Conservation (phyloP, 176 grass and related monocot genomes). For the Hyparrhenia diplandra region DNA sequence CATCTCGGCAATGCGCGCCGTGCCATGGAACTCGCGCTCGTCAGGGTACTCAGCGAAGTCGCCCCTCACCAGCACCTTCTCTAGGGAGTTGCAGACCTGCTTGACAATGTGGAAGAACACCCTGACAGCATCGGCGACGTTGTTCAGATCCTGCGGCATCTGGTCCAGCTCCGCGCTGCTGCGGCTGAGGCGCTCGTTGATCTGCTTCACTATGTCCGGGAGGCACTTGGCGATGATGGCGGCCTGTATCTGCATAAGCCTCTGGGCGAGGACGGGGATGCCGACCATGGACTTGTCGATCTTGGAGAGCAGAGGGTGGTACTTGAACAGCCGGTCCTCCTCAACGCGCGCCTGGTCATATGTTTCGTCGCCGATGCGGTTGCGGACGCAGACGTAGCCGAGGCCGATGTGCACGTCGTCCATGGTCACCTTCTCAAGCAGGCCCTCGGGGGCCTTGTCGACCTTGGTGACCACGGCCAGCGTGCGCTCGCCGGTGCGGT, state of each 20-base stretch:
- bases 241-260: conserved; percentile 32
- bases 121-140: background rate
- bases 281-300: conserved; percentile 54
- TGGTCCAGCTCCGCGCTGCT: conserved; percentile 28
- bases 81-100: background rate
- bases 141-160: conserved; percentile 30
- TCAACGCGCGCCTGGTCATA: conserved; percentile 33
- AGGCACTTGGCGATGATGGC: conserved; percentile 41
- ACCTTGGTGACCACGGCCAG: conserved; percentile 63
- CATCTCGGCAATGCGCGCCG: conserved; percentile 38
- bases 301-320: conserved; percentile 15
- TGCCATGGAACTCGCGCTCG: conserved; percentile 9
- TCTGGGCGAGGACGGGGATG: conserved; percentile 33
- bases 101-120: conserved; percentile 3
- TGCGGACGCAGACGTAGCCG: conserved; percentile 67
- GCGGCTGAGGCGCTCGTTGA: conserved; percentile 48
- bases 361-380: conserved; percentile 47
- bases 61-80: conserved; percentile 33
- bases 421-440: conserved; percentile 65
- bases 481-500: conserved; percentile 53
- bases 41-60: conserved; percentile 49
- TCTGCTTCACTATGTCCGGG: conserved; percentile 42
- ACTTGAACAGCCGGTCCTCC: conserved; percentile 31
- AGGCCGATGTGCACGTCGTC: conserved; percentile 65
- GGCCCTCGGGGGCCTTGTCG: conserved; percentile 36